Conservation (phyloP, 2,329 filamentous ascomycete genomes). For the Microdochium nivale region DNA sequence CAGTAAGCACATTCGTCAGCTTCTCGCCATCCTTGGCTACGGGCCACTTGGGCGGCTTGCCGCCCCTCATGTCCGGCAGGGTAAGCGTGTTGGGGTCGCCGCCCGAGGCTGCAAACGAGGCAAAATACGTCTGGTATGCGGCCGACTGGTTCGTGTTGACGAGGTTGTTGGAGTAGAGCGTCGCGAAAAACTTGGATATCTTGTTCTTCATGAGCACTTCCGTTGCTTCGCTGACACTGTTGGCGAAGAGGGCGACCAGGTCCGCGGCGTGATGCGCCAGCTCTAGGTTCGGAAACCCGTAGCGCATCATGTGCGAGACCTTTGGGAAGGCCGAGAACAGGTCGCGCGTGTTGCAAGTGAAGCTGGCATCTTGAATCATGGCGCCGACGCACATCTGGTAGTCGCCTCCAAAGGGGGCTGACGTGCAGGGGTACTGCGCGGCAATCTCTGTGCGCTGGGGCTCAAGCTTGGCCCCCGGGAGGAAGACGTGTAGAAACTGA, state of each 20-base stretch:
- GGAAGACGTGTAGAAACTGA: neutral
- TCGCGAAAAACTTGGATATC: neutral
- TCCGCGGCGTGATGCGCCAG: neutral
- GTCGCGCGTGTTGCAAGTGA: slow-evolving; percentile 3
- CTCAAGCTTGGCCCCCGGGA: neutral
- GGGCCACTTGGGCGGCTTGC: neutral
- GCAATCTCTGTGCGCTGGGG: neutral
- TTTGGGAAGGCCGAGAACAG: slow-evolving; percentile 2
- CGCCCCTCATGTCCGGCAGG: neutral
- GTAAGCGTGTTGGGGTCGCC: neutral
- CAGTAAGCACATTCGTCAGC: too few species aligned
- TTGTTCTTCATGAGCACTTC: too few species aligned
- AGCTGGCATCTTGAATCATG: slow-evolving; percentile 1
- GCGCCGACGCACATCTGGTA: neutral
- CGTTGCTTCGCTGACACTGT: too few species aligned
- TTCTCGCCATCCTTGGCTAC: too few species aligned
- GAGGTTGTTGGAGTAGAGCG: too few species aligned
- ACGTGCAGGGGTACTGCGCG: neutral
- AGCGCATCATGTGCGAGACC: slow-evolving; percentile 2
- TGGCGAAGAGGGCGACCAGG: too few species aligned
- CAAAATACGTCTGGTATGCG: slow-evolving; percentile 1
- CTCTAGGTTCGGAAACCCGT: neutral
- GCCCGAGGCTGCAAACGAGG: slow-evolving; percentile 1
- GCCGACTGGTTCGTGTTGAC: too few species aligned
- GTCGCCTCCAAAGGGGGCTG: neutral